phyloP scores from a whole-genome alignment of 768 basidiomycete genomes.

The Hericium alpestre region DNA sequence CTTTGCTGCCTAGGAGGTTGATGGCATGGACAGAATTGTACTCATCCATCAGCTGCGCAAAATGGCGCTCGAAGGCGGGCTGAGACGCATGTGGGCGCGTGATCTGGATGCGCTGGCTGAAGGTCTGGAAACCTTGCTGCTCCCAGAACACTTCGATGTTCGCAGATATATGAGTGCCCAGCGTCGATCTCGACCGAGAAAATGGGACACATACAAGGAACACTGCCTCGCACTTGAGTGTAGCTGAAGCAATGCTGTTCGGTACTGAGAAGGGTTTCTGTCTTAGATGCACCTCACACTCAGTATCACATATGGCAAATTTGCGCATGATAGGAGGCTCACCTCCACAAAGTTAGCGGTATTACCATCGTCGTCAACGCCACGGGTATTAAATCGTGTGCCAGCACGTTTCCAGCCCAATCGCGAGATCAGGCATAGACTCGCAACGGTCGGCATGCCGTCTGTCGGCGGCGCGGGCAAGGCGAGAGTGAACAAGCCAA shows the following conservation, averaged over 20 bases:
- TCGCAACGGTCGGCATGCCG: slow-evolving; percentile 62
- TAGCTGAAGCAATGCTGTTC: slow-evolving; percentile 85
- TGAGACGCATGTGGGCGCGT: slow-evolving; percentile 93
- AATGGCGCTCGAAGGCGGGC: slow-evolving; percentile 93
- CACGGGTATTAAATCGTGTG: slow-evolving; percentile 93
- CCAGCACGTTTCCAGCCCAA: slow-evolving; percentile 93
- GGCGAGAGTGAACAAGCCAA: slow-evolving; percentile 72
- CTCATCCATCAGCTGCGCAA: slow-evolving; percentile 74
- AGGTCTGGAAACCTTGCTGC: slow-evolving; percentile 90
- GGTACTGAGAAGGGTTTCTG: slow-evolving; percentile 83
- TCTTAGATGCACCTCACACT: slow-evolving; percentile 33
- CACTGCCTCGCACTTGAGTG: slow-evolving; percentile 88
- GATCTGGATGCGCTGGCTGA: slow-evolving; percentile 90
- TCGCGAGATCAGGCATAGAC: slow-evolving; percentile 74
- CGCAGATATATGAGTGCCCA: not conserved
- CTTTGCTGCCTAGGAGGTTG: slow-evolving; percentile 85
- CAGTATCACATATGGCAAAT: no score
- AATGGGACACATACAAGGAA: slow-evolving; percentile 63
- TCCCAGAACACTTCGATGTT: slow-evolving; percentile 85
- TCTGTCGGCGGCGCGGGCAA: slow-evolving; percentile 65
- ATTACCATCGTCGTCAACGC: slow-evolving; percentile 91
- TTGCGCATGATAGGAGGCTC: slow-evolving; percentile 11
- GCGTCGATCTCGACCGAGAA: not conserved
- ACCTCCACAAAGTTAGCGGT: slow-evolving; percentile 96
- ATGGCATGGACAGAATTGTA: slow-evolving; percentile 81